Conservation (phyloP, 2,329 filamentous ascomycete genomes). For the Plectosphaerella plurivora region DNA sequence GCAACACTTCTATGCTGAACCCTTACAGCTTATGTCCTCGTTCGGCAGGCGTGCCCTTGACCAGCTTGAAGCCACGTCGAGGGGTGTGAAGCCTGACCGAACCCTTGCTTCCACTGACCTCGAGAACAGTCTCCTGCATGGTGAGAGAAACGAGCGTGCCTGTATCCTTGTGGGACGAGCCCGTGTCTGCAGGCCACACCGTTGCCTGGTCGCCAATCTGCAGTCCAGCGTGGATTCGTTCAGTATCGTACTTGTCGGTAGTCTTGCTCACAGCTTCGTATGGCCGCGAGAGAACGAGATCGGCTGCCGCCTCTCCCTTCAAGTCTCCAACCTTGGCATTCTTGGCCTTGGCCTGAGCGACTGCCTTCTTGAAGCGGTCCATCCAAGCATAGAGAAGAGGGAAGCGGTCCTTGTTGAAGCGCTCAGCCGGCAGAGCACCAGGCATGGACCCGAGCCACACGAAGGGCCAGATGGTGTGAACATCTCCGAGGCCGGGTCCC, state of each 20-base stretch:
- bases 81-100: conserved; percentile 56
- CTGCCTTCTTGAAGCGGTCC: conserved; percentile 48
- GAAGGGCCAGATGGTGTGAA: conserved; percentile 65
- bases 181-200: conserved; percentile 60
- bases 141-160: conserved; percentile 51
- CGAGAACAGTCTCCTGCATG: conserved; percentile 53
- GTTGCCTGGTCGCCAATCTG: conserved; percentile 48
- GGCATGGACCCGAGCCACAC: conserved; percentile 59
- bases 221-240: conserved; percentile 40
- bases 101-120: conserved; percentile 36
- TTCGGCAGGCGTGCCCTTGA: conserved; percentile 16
- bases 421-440: conserved; percentile 46
- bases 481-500: conserved; percentile 56
- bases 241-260: conserved; percentile 45
- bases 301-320: conserved; percentile 49
- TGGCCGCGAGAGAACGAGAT: conserved; percentile 22
- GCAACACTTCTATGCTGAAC: not conserved
- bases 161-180: conserved; percentile 51
- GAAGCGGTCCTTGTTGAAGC: conserved; percentile 47
- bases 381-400: conserved; percentile 63
- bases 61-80: conserved; percentile 52
- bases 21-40: not conserved
- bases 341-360: conserved; percentile 34
- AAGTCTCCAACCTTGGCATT: conserved; percentile 34
- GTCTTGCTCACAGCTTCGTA: conserved; percentile 38